Evolutionary conservation across 305 asterid genomes (phyloP).

Genomic region (Fraxinus paxiana): DNA sequence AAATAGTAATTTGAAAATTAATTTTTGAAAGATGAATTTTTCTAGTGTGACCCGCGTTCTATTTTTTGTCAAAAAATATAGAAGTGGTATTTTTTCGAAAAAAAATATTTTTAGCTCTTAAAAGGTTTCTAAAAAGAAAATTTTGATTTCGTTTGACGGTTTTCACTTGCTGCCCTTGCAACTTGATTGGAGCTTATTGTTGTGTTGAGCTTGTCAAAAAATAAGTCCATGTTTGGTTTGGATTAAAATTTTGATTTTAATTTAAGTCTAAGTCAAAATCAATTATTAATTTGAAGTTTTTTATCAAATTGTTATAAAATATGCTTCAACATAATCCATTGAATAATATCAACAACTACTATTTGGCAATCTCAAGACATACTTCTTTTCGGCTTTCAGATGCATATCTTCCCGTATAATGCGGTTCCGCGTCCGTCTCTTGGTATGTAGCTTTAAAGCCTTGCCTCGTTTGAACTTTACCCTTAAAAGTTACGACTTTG

Average conservation of each 20-base stretch:
- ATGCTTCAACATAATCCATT: neutral
- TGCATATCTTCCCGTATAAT: neutral
- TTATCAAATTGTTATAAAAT: too few relatives aligned
- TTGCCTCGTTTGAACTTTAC: neutral
- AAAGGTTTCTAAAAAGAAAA: neutral
- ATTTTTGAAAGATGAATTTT: neutral
- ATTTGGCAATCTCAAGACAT: neutral
- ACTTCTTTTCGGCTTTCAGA: constrained; percentile 8
- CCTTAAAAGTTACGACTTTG: neutral
- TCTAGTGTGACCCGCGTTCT: neutral
- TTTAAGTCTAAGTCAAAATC: neutral
- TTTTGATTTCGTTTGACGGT: neutral
- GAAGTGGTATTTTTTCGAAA: neutral
- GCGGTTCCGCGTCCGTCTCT: neutral
- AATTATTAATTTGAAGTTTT: neutral
- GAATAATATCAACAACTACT: neutral
- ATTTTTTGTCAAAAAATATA: neutral
- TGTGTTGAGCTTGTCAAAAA: neutral
- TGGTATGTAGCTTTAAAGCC: constrained; percentile 6
- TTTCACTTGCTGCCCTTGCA: neutral
- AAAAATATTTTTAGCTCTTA: neutral
- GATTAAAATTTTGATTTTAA: too few relatives aligned
- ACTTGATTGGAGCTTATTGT: neutral
- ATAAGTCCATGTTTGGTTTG: neutral
- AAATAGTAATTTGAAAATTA: neutral